Percentiles rank a stretch among this genome's conserved stretches.
Conservation (phyloP, 2,329 filamentous ascomycete genomes). For the Neopestalotiopsis sp. region DNA sequence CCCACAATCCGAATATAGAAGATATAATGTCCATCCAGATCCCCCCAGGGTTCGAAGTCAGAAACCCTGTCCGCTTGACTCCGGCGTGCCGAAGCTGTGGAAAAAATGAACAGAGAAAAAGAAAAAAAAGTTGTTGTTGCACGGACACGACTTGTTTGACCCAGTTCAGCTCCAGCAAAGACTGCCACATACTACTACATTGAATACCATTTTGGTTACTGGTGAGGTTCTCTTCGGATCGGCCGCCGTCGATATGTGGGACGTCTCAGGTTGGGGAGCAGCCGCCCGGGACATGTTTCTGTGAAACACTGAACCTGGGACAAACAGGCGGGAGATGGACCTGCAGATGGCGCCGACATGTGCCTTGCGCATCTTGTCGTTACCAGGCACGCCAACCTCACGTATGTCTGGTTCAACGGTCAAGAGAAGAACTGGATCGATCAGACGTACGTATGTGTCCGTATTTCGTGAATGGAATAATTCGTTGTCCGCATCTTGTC, state of each 20-base stretch:
- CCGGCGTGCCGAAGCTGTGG: background rate
- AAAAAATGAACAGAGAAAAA: background rate
- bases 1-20: too few species aligned
- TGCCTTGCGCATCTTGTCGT: background rate
- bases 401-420: too few species aligned
- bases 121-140: background rate
- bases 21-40: background rate
- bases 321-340: conserved; percentile 3
- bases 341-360: background rate
- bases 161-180: background rate
- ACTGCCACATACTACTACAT: background rate
- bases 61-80: background rate
- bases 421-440: background rate
- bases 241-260: conserved; percentile 4
- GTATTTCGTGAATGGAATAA: background rate
- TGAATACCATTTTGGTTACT: background rate
- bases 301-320: conserved; percentile 12
- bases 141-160: background rate
- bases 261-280: conserved; percentile 14
- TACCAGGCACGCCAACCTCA: too few species aligned
- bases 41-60: conserved; percentile 1
- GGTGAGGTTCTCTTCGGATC: background rate
- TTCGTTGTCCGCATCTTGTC: background rate
- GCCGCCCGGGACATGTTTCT: conserved; percentile 8
- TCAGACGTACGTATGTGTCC: background rate